Evolutionary conservation across 2,329 filamentous ascomycete genomes (phyloP).

Genomic region (Lecanicillium sp.): DNA sequence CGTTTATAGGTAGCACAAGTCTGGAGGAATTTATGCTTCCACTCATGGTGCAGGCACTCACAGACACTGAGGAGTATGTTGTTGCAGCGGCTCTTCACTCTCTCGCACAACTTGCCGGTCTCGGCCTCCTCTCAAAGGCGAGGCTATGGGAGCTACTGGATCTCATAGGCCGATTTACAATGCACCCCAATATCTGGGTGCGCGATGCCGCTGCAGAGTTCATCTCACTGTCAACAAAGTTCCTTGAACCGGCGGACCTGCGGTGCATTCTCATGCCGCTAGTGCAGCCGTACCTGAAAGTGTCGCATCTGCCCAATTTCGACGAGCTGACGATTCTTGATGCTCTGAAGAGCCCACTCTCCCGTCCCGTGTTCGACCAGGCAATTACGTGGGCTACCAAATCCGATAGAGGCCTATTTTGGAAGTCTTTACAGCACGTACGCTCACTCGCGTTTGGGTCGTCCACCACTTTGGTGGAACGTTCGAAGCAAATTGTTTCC

Average conservation of each 20-base stretch:
- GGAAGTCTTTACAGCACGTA: slow-evolving; percentile 68
- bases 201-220: slow-evolving; percentile 84
- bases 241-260: slow-evolving; percentile 70
- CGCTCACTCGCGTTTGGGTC: slow-evolving; percentile 57
- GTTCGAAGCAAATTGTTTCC: slow-evolving; percentile 47
- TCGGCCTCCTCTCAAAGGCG: slow-evolving; percentile 78
- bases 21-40: slow-evolving; percentile 94
- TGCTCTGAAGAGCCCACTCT: slow-evolving; percentile 72
- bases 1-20: slow-evolving; percentile 81
- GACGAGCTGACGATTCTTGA: slow-evolving; percentile 71
- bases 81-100: slow-evolving; percentile 86
- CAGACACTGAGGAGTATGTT: slow-evolving; percentile 89
- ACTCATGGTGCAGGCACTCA: slow-evolving; percentile 89
- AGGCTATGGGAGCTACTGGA: slow-evolving; percentile 86
- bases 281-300: slow-evolving; percentile 73
- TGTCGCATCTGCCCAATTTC: slow-evolving; percentile 56
- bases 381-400: slow-evolving; percentile 80
- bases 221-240: slow-evolving; percentile 66
- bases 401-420: slow-evolving; percentile 75
- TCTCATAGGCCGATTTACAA: slow-evolving; percentile 73
- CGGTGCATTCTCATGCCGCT: slow-evolving; percentile 78
- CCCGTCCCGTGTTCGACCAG: slow-evolving; percentile 75
- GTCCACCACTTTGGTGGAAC: slow-evolving; percentile 41
- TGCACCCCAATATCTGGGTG: slow-evolving; percentile 95
- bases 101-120: slow-evolving; percentile 75